These are phyloP conservation scores for Solanum ossicruentum DNA, from an alignment of 257 asterid species.

Conservation along the genomic window DNA sequence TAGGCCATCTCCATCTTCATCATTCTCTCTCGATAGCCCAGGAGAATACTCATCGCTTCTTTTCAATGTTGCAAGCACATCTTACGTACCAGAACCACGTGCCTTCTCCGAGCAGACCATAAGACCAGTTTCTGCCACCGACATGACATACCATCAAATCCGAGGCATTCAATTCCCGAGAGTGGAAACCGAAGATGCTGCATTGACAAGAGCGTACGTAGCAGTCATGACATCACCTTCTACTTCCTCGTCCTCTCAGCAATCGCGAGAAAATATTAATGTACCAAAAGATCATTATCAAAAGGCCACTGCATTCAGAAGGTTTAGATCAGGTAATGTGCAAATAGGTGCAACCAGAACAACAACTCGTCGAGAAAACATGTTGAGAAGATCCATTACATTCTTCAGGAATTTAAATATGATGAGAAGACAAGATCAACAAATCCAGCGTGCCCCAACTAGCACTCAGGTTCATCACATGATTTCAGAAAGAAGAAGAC, in stretches of 20 bases:
- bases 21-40: constrained; percentile 57
- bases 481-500: constrained; percentile 2
- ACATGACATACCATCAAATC: background rate
- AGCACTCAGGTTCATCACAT: constrained; percentile 3
- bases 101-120: background rate
- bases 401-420: constrained; percentile 24
- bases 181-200: constrained; percentile 40
- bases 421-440: background rate
- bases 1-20: constrained; percentile 52
- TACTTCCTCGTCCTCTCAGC: constrained; percentile 14
- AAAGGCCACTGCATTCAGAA: constrained; percentile 34
- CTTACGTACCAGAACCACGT: constrained; percentile 11
- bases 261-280: background rate
- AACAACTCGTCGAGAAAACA: constrained; percentile 18
- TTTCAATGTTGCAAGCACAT: constrained; percentile 16
- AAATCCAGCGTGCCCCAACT: background rate
- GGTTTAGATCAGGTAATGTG: background rate
- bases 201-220: constrained; percentile 49
- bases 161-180: constrained; percentile 25
- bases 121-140: background rate
- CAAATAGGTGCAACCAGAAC: background rate
- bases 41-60: constrained; percentile 27
- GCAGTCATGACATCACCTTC: constrained; percentile 41
- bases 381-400: constrained; percentile 35
- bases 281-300: background rate